A percentile compares a stretch with the other conserved stretches of the same genome.
phyloP scores from a whole-genome alignment of 1,284 basidiomycete species.

The Leccinum colubrinum region DNA sequence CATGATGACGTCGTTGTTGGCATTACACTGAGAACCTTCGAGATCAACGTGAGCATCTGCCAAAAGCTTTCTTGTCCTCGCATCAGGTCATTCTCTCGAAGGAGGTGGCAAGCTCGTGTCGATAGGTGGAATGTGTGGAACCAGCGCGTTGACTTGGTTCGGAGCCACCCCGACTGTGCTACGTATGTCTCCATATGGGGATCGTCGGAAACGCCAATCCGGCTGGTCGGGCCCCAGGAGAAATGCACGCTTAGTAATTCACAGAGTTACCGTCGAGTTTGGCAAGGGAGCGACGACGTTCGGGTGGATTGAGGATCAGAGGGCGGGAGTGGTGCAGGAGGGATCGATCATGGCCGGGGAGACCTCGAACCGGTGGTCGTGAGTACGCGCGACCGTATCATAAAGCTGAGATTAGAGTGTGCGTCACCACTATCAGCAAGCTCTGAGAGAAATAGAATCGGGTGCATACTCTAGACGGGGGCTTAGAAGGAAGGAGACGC shows the following conservation, averaged over 20 bases:
- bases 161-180: conserved; percentile 23
- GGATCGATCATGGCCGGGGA: conserved; percentile 17
- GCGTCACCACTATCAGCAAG: background rate
- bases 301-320: conserved; percentile 10
- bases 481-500: conserved; percentile 10
- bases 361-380: conserved; percentile 22
- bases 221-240: conserved; percentile 19
- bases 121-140: conserved; percentile 25
- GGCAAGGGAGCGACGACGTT: conserved; percentile 17
- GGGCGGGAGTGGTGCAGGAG: conserved; percentile 10
- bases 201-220: conserved; percentile 24
- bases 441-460: background rate
- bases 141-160: conserved; percentile 25
- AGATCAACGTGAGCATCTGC: conserved; percentile 17
- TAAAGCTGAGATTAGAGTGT: conserved; percentile 23
- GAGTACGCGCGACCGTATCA: conserved; percentile 25
- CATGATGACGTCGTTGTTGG: conserved; percentile 1
- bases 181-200: conserved; percentile 26
- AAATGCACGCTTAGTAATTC: no score
- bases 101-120: conserved; percentile 20
- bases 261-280: conserved; percentile 12
- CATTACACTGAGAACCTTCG: background rate
- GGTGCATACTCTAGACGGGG: conserved; percentile 17
- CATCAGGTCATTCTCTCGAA: conserved; percentile 22
- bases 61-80: conserved; percentile 17